Evolutionary conservation across 164 flowering plant genomes (phyloP).

Genomic region (Malania oleifera): DNA sequence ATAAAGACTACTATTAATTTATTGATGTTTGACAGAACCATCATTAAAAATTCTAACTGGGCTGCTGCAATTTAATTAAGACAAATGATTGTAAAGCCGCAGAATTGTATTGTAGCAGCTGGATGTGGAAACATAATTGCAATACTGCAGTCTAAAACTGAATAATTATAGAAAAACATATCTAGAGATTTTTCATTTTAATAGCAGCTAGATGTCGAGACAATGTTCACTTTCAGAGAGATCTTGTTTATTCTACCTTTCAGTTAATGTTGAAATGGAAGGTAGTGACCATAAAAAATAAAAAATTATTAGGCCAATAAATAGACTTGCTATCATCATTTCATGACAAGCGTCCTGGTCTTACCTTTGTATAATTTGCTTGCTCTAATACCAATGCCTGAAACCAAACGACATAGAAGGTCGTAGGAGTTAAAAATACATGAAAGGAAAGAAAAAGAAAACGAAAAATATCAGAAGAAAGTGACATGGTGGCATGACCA

Average conservation of each 20-base stretch:
- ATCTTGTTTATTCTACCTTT: background rate
- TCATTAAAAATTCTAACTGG: background rate
- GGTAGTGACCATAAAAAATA: background rate
- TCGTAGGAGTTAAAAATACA: background rate
- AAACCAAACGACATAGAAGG: conserved; percentile 10
- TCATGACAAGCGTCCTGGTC: background rate
- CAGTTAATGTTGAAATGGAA: background rate
- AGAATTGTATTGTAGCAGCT: no score
- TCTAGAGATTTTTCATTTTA: background rate
- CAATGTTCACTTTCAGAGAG: no score
- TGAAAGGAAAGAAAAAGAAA: background rate
- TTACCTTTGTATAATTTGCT: conserved; percentile 82
- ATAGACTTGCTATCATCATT: background rate
- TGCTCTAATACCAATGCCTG: conserved; percentile 77
- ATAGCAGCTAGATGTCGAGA: no score
- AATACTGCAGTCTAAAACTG: no score
- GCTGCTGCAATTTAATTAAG: background rate
- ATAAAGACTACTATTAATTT: no score
- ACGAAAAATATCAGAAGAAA: background rate
- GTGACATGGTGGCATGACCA: background rate
- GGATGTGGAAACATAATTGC: no score
- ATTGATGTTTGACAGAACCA: background rate
- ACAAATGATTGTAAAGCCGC: no score
- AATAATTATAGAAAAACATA: background rate
- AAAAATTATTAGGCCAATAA: background rate